These are phyloP conservation scores for Chaetomium globosum DNA, from an alignment of 2,329 filamentous ascomycete genomes.

Conservation along the genomic window DNA sequence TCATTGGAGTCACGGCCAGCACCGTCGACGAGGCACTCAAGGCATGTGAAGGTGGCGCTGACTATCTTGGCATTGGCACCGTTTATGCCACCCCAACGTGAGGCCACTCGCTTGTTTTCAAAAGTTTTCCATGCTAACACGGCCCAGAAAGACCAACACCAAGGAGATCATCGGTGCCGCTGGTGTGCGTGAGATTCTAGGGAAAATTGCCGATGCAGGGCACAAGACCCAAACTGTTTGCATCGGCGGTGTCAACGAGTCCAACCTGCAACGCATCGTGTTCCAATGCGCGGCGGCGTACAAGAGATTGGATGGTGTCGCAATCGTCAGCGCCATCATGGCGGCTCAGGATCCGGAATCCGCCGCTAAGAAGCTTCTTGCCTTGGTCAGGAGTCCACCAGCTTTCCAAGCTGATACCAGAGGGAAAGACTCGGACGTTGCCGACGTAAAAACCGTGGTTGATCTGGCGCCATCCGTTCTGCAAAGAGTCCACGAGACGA, in stretches of 20 bases:
- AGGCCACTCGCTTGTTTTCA: constrained; percentile 28
- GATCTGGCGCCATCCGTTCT: constrained; percentile 52
- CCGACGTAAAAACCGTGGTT: constrained; percentile 36
- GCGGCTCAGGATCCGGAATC: constrained; percentile 67
- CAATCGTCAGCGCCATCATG: constrained; percentile 87
- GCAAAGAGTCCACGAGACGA: constrained; percentile 60
- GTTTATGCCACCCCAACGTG: constrained; percentile 80
- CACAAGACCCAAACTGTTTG: constrained; percentile 67
- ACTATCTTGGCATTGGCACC: constrained; percentile 90
- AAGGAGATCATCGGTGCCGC: constrained; percentile 77
- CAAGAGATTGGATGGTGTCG: constrained; percentile 76
- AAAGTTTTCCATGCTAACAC: constrained; percentile 10
- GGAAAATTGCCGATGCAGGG: constrained; percentile 56
- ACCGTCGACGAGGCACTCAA: constrained; percentile 70
- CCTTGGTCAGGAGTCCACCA: constrained; percentile 54
- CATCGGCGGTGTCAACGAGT: constrained; percentile 83
- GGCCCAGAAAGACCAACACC: constrained; percentile 72
- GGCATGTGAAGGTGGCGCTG: constrained; percentile 75
- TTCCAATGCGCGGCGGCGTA: constrained; percentile 62
- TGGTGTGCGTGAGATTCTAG: constrained; percentile 69
- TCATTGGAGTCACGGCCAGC: constrained; percentile 87
- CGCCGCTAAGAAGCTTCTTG: constrained; percentile 62
- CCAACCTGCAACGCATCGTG: constrained; percentile 73
- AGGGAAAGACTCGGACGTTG: constrained; percentile 21
- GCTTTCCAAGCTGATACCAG: constrained; percentile 36